Base-by-base conservation (phyloP, 257 asterid genomes). In the Orobanche coerulescens region DNA sequence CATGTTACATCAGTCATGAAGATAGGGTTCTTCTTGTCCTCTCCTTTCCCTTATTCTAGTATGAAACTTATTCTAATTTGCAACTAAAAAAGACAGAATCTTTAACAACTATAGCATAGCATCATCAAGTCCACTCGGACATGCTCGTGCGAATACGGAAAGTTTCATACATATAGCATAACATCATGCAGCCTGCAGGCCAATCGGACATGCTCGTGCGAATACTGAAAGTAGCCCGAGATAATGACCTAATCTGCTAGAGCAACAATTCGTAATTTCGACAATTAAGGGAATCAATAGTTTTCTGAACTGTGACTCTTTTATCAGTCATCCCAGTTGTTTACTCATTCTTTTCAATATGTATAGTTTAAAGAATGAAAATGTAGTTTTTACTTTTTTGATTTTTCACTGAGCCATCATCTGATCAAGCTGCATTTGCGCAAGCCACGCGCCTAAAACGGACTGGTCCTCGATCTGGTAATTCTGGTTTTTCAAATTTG, bases 341-440 rank as follows among this genome's bases (percentile, higher is more conserved):
- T 61, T 59, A 61, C 72, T 75, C 76, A 60, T 69, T 68, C 77
- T 76, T 70, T 60, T 65, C 71, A 54, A 71, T 62, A 64, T n/a
- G n/a, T 46, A 75, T 72, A 74, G 60, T 75, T 62, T 66, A 73
- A 77, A 76, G 75, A 73, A 78, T 65, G 75, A 42, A 42, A 42
- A 3, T 30, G 0, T 1, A 4, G 2, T 30, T 30, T 30, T 30
- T 2, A 8, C 19, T 1, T 4, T 14, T 42, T 1, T 6, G 0
- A 13, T 0, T 14, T n/a, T 15, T 68, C 63, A 83, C 83, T 78
- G 85, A 75, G 84, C 88, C 81, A 74, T 67, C 39, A 80, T 79
- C 70, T 80, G 83, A 74, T 86, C 94, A 44, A 87, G 87, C 78
- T 84, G 84, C 95, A 90, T 78, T 77, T 80, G 88, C 75, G 79